Evolutionary conservation across 805 yeast genomes (phyloP).

Genomic region (Lachancea quebecensis): DNA sequence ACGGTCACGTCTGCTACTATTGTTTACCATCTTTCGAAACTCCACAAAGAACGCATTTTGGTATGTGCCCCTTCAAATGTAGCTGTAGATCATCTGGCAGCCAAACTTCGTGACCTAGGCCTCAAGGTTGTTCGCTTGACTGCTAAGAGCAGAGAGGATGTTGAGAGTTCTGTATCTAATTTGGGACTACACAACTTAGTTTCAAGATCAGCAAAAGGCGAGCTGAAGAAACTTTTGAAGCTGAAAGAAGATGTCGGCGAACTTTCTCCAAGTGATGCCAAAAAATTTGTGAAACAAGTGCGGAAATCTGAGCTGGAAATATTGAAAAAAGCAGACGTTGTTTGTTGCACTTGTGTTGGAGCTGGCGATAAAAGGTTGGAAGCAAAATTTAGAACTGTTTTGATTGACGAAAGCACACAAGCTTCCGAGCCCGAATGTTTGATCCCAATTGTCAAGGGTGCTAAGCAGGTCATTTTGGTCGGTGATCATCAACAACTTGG

Average conservation of each 20-base stretch:
- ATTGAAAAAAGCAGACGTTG: constrained; percentile 59
- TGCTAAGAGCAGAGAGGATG: constrained; percentile 76
- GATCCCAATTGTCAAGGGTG: constrained; percentile 84
- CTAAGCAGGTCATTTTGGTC: constrained; percentile 80
- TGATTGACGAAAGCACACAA: constrained; percentile 91
- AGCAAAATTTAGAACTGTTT: constrained; percentile 63
- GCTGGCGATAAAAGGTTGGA: constrained; percentile 72
- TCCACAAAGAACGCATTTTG: constrained; percentile 57
- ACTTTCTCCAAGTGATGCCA: constrained; percentile 48
- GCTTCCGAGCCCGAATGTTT: constrained; percentile 89
- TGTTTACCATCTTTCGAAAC: constrained; percentile 61
- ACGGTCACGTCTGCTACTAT: constrained; percentile 90
- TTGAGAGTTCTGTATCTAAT: constrained; percentile 54
- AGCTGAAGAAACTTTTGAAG: constrained; percentile 49
- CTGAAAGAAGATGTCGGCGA: constrained; percentile 65
- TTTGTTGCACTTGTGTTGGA: constrained; percentile 89
- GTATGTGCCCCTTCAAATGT: constrained; percentile 96
- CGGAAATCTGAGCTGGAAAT: constrained; percentile 43
- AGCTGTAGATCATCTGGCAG: constrained; percentile 87
- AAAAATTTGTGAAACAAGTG: constrained; percentile 36
- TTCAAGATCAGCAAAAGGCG: constrained; percentile 42
- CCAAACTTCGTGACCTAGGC: constrained; percentile 62
- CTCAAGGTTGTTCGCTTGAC: constrained; percentile 69
- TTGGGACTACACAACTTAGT: constrained; percentile 53
- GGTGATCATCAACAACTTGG: constrained; percentile 97